Base-by-base conservation (phyloP, 2,329 filamentous ascomycete genomes). In the Podosphaera xanthii region DNA sequence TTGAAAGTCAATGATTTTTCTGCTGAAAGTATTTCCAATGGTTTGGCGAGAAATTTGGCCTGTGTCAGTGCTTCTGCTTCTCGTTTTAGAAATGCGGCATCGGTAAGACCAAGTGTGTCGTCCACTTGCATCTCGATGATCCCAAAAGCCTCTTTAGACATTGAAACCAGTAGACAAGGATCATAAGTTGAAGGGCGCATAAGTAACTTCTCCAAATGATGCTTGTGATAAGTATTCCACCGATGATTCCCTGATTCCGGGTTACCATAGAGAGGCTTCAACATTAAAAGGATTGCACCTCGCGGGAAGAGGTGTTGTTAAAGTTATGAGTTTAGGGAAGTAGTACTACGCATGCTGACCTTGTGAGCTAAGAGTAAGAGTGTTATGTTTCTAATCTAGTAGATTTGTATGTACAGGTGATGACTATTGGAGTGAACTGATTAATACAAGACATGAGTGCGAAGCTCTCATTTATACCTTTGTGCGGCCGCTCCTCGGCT, bases 241-340 rank as follows among this genome's bases (percentile, higher is more conserved):
- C 46, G 52, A 38, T 52, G 57, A 30, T 46, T 52, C 52, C 57
- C 57, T 58, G 57, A 8, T 35, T 58, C 57, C 7, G 57, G 42
- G 14, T 50, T 14, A 36, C 33, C 46, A 35, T 58, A 52, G 38
- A 58, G 38, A n/a, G 57, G 57, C n/a, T 52, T 49, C 8, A 50
- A 12, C 12, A 58, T 12, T 36, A n/a, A 10, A 12, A 58, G 30
- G 44, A 58, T 52, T 34, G 30, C n/a, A 36, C 38, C 33, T 36
- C 36, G 33, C 10, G 40, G 40, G 9, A 12, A 14, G 9, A 22
- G 22, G 22, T 22, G 22, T 12, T 22, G 22, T 12, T n/a, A n/a
- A n/a, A n/a, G n/a, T n/a, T n/a, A n/a, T n/a, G n/a, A n/a, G n/a
- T n/a, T n/a, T n/a, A n/a, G n/a, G n/a, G n/a, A n/a, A n/a, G n/a